Percentiles rank a stretch among this genome's conserved stretches.
phyloP scores from a whole-genome alignment of 768 basidiomycete species.

The Pulveroboletus sp. region DNA sequence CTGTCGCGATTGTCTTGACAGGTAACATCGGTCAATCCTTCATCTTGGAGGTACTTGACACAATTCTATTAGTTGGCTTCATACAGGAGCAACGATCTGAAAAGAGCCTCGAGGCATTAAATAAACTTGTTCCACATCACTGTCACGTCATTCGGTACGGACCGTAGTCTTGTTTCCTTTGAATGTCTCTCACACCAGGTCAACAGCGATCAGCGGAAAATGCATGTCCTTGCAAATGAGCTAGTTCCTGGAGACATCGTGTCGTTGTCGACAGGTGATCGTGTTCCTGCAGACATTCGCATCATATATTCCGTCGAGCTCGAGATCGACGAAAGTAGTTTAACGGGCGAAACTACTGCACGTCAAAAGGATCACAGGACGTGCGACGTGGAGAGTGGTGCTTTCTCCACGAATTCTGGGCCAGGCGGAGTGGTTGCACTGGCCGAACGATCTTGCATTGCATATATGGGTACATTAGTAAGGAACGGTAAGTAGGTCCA shows the following conservation, averaged over 20 bases:
- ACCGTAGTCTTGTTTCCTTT: not conserved
- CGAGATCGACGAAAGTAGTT: slow-evolving; percentile 91
- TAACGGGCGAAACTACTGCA: slow-evolving; percentile 89
- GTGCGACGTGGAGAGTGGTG: slow-evolving; percentile 39
- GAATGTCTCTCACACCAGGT: not conserved
- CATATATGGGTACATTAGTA: slow-evolving; percentile 94
- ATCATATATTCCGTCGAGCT: slow-evolving; percentile 77
- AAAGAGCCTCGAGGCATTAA: slow-evolving; percentile 89
- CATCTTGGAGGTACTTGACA: not conserved
- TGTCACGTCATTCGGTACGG: slow-evolving; percentile 76
- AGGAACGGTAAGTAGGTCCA: slow-evolving; percentile 60
- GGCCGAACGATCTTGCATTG: slow-evolving; percentile 83
- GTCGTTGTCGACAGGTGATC: slow-evolving; percentile 85
- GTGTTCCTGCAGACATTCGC: slow-evolving; percentile 90
- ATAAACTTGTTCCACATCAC: slow-evolving; percentile 96
- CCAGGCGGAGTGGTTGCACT: slow-evolving; percentile 47
- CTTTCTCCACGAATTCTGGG: slow-evolving; percentile 30
- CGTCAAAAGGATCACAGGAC: slow-evolving; percentile 60
- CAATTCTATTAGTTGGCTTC: slow-evolving; percentile 64
- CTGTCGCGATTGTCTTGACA: slow-evolving; percentile 88
- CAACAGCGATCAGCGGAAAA: slow-evolving; percentile 45
- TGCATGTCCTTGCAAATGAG: slow-evolving; percentile 89
- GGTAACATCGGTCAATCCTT: slow-evolving; percentile 44
- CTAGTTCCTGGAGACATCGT: slow-evolving; percentile 95
- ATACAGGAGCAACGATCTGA: slow-evolving; percentile 94